A percentile compares a stretch with the other conserved stretches of the same genome.
These are phyloP conservation scores for Rheum nobile DNA, from an alignment of 148 eudicot genomes.

Conservation along the genomic window DNA sequence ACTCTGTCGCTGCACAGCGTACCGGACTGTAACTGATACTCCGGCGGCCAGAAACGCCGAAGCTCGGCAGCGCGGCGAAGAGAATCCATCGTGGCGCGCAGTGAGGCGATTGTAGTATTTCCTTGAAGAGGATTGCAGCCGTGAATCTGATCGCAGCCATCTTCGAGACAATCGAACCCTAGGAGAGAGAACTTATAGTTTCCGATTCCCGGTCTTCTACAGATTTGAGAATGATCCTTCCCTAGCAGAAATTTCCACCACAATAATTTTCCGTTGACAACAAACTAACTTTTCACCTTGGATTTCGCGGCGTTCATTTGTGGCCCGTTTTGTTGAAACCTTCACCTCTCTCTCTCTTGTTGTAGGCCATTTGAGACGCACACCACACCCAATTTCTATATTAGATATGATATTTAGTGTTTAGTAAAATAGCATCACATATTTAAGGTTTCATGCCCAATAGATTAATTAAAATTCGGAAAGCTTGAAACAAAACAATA, in stretches of 20 bases:
- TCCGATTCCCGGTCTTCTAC: neutral
- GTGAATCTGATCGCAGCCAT: constrained; percentile 48
- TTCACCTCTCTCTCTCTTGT: too few relatives aligned
- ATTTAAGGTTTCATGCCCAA: too few relatives aligned
- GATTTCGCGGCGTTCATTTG: neutral
- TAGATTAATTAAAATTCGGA: too few relatives aligned
- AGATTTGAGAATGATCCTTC: neutral
- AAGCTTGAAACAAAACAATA: too few relatives aligned
- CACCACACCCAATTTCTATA: too few relatives aligned
- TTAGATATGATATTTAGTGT: too few relatives aligned
- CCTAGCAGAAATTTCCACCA: neutral
- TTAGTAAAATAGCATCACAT: too few relatives aligned
- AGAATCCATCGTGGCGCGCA: constrained; percentile 7
- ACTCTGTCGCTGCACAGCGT: constrained; percentile 32
- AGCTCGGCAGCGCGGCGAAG: constrained; percentile 9
- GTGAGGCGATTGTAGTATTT: constrained; percentile 21
- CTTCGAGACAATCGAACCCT: neutral
- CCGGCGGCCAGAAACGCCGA: constrained; percentile 11
- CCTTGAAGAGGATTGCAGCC: constrained; percentile 22
- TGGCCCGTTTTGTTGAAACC: neutral
- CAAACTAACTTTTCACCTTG: neutral
- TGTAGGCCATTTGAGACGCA: too few relatives aligned
- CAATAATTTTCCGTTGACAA: neutral
- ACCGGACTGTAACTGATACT: constrained; percentile 23
- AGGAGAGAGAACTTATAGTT: constrained; percentile 4